Percentiles rank a stretch among this genome's conserved stretches.
These are phyloP conservation scores for Debaryomyces udenii DNA, from an alignment of 1,139 yeast genomes.

Conservation along the genomic window DNA sequence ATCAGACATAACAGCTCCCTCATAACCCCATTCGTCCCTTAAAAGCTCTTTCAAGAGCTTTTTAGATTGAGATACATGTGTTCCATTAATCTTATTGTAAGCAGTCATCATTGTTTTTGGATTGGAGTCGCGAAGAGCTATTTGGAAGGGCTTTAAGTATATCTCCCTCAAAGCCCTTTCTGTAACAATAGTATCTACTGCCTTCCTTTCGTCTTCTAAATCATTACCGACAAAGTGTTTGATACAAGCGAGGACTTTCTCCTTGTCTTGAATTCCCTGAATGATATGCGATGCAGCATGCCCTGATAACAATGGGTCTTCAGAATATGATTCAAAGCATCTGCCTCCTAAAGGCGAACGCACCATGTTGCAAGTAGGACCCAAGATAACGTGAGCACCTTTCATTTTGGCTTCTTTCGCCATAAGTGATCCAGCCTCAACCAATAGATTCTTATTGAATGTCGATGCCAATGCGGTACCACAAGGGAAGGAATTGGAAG, in stretches of 20 bases:
- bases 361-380: slow-evolving; percentile 34
- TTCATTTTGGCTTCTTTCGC: slow-evolving; percentile 38
- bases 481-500: slow-evolving; percentile 41
- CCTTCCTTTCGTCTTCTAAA: slow-evolving; percentile 54
- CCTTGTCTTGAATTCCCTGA: slow-evolving; percentile 29
- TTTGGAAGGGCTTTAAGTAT: slow-evolving; percentile 61
- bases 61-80: slow-evolving; percentile 50
- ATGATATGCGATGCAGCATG: slow-evolving; percentile 28
- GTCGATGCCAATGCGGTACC: slow-evolving; percentile 50
- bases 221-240: slow-evolving; percentile 65
- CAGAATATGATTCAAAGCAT: slow-evolving; percentile 34
- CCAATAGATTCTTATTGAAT: slow-evolving; percentile 32
- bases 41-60: slow-evolving; percentile 45
- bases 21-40: slow-evolving; percentile 33
- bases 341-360: slow-evolving; percentile 35
- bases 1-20: slow-evolving; percentile 59
- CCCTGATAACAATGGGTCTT: slow-evolving; percentile 34
- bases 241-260: slow-evolving; percentile 54
- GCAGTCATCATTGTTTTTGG: slow-evolving; percentile 50
- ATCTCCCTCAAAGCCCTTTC: slow-evolving; percentile 62
- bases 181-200: slow-evolving; percentile 48
- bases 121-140: slow-evolving; percentile 50
- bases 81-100: slow-evolving; percentile 60
- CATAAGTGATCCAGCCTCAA: slow-evolving; percentile 35
- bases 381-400: slow-evolving; percentile 34